A percentile compares a stretch with the other conserved stretches of the same genome.
Evolutionary conservation across 2,329 filamentous ascomycete genomes (phyloP).

Genomic region (Penicillium sp.): DNA sequence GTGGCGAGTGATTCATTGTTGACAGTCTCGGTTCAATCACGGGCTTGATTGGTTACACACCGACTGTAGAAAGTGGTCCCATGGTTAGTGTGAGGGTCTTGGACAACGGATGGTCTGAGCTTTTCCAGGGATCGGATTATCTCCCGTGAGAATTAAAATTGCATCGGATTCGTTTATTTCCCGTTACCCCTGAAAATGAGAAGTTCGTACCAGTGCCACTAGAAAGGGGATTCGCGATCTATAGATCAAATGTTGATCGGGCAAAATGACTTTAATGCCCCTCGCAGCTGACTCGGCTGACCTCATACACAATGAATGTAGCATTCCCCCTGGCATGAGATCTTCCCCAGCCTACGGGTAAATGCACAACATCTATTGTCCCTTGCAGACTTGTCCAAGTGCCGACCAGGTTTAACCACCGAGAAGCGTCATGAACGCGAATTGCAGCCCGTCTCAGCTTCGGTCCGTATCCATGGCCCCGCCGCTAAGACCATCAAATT

Average conservation of each 20-base stretch:
- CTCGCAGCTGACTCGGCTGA: neutral
- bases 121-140: neutral
- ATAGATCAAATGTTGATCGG: neutral
- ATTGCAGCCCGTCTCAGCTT: neutral
- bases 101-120: neutral
- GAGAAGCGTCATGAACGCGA: neutral
- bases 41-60: neutral
- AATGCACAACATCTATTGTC: neutral
- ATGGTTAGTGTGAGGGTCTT: neutral
- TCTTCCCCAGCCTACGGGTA: neutral
- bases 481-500: neutral
- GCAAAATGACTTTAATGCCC: neutral
- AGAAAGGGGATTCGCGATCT: neutral
- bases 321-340: constrained; percentile 3
- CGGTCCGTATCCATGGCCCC: neutral
- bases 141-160: neutral
- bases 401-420: neutral
- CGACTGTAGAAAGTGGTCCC: neutral
- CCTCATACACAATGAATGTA: neutral
- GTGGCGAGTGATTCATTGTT: neutral
- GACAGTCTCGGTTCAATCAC: too few relatives aligned
- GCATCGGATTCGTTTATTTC: neutral
- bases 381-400: neutral
- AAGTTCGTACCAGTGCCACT: neutral
- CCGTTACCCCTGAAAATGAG: neutral